phyloP scores from a whole-genome alignment of 2,329 filamentous ascomycete genomes.

The Beauveria medogensis region DNA sequence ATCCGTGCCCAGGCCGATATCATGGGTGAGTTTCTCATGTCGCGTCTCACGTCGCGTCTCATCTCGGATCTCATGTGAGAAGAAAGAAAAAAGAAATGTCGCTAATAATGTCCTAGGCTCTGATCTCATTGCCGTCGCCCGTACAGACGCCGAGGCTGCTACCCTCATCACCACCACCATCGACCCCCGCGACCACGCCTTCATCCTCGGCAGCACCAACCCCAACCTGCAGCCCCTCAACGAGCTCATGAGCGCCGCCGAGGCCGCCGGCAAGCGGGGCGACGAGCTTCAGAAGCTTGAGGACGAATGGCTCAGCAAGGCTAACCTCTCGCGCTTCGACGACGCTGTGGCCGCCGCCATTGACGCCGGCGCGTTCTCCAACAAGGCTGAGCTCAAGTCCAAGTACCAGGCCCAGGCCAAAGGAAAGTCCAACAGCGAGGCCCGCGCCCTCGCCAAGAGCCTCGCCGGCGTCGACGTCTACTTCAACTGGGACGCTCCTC shows the following conservation, averaged over 20 bases:
- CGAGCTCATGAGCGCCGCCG: slow-evolving; percentile 84
- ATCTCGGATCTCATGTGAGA: not conserved
- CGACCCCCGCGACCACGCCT: slow-evolving; percentile 88
- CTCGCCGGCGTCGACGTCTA: slow-evolving; percentile 73
- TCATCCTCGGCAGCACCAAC: slow-evolving; percentile 87
- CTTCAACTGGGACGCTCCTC: slow-evolving; percentile 93
- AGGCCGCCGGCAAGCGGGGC: slow-evolving; percentile 73
- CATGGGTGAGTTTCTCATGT: slow-evolving; percentile 57
- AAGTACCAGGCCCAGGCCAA: slow-evolving; percentile 61
- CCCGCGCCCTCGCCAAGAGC: slow-evolving; percentile 67
- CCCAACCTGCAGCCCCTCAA: slow-evolving; percentile 72
- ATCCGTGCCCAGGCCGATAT: slow-evolving; percentile 98
- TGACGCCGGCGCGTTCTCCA: slow-evolving; percentile 54
- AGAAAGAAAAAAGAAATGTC: not conserved
- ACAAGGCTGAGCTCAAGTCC: slow-evolving; percentile 60
- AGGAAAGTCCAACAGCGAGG: slow-evolving; percentile 81
- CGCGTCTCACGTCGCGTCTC: not conserved
- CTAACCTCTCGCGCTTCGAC: slow-evolving; percentile 79
- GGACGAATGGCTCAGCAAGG: slow-evolving; percentile 75
- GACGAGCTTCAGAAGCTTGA: slow-evolving; percentile 81
- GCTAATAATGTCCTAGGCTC: slow-evolving; percentile 40
- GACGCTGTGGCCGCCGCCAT: slow-evolving; percentile 83
- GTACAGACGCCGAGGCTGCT: slow-evolving; percentile 95
- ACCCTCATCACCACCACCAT: slow-evolving; percentile 96
- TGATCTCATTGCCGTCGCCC: slow-evolving; percentile 83